Conservation (phyloP, 257 asterid genomes). For the Knoxia roxburghii region DNA sequence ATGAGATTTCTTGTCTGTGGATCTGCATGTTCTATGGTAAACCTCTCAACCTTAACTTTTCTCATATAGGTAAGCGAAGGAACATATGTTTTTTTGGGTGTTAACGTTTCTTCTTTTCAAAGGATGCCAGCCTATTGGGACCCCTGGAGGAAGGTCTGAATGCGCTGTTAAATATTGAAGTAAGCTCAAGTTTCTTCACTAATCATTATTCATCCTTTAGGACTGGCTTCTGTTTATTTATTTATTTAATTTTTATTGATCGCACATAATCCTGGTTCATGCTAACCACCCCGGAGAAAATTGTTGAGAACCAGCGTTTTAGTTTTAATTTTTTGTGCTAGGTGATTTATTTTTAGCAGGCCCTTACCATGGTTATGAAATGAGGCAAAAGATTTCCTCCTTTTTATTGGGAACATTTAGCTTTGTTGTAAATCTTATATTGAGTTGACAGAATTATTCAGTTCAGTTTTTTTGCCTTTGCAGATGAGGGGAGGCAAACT, state of each 20-base stretch:
- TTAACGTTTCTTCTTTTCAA: slow-evolving; percentile 18
- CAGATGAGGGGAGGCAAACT: slow-evolving; percentile 97
- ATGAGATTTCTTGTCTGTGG: slow-evolving; percentile 90
- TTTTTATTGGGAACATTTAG: not conserved
- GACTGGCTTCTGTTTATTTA: not conserved
- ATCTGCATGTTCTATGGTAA: slow-evolving; percentile 61
- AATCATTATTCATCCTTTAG: slow-evolving; percentile 3
- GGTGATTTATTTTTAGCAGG: not conserved
- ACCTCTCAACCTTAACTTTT: not conserved
- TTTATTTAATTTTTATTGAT: not conserved
- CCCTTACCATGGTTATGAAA: not conserved
- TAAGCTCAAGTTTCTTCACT: slow-evolving; percentile 30
- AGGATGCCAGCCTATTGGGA: slow-evolving; percentile 64
- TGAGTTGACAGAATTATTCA: slow-evolving; percentile 10
- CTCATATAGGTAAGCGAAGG: not conserved
- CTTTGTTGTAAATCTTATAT: not conserved
- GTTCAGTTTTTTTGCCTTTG: slow-evolving; percentile 17
- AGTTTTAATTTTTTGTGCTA: not conserved
- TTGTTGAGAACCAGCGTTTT: not conserved
- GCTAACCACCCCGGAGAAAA: not conserved
- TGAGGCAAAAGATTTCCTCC: not conserved
- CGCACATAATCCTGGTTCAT: not conserved
- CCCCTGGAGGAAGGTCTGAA: slow-evolving; percentile 86
- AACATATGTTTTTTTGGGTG: not conserved
- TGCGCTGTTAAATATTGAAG: slow-evolving; percentile 83